Evolutionary conservation across 345 rosid genomes (phyloP), one percentile per base, ranked within the genome.

Genomic region (Geranium rotundifolium): DNA sequence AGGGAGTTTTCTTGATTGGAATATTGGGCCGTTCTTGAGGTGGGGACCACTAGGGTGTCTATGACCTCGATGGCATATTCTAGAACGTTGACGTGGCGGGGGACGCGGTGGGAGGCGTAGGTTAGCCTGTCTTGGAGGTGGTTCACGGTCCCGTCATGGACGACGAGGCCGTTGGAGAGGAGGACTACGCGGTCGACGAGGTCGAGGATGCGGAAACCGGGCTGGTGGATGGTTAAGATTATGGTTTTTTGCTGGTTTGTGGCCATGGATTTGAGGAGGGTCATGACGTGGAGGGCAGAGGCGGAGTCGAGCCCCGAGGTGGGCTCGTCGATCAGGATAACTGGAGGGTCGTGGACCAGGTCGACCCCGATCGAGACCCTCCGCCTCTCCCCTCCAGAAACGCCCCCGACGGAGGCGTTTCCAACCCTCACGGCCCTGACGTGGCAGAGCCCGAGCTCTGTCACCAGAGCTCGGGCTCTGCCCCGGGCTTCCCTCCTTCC

Each of bases 231-330:
- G 2, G 96, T 85, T 59, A 89, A 62, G 60, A 89, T 75, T 63
- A 91, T 77, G 18, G 96, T 91, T 72, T 86, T 91, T 23, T 91
- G 87, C 78, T 88, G 96, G 56, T 69, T 70, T 56, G 76, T 41
- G 3, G 75, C 86, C 87, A 86, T 82, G 17, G 76, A 77, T 71
- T 86, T 86, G 31, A 91, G 89, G 57, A 88, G 73, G 60, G 72
- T 82, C 52, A 84, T 71, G 29, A 84, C 73, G 61, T 83, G 92
- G 57, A 91, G 84, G 60, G 98, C 98, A 0, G 96, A 85, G 0
- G 89, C 95, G 0, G 98, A 91, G 72, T 91, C 98, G 76, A 91
- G 69, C 17, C 98, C 92, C 19, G 96, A 91, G 70, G 96, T 91
- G 17, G 98, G 98, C 69, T 91, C 98, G 70, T 91, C 96, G 9